A percentile compares a stretch with the other conserved stretches of the same genome.
Conservation (phyloP, 1,284 basidiomycete species). For the Trichosporon sp. region DNA sequence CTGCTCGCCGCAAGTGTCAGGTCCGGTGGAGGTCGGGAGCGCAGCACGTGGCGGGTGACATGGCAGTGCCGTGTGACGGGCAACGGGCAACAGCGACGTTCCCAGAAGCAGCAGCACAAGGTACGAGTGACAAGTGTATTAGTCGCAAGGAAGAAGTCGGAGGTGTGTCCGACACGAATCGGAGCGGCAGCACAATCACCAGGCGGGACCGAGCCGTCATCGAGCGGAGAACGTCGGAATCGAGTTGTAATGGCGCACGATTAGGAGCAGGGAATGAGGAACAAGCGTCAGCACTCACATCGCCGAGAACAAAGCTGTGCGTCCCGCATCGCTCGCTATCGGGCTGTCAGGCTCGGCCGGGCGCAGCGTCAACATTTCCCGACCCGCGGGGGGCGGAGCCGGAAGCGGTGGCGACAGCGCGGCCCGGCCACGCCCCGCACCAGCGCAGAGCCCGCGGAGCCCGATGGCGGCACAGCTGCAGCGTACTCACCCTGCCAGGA, state of each 20-base stretch:
- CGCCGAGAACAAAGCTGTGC: too few species aligned
- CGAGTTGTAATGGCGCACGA: not conserved
- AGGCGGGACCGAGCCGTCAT: not conserved
- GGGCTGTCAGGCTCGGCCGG: not conserved
- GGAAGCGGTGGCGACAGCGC: not conserved
- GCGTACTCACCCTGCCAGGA: slow-evolving; percentile 24
- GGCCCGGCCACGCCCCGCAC: not conserved
- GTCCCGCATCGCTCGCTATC: too few species aligned
- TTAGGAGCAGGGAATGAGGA: not conserved
- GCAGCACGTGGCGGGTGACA: not conserved
- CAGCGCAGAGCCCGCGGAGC: not conserved
- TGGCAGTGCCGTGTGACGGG: not conserved
- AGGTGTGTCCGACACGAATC: too few species aligned
- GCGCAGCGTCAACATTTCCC: not conserved
- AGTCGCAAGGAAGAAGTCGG: not conserved
- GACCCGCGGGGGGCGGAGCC: too few species aligned
- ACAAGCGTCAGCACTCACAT: not conserved
- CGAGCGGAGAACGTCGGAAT: not conserved
- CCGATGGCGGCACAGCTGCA: too few species aligned
- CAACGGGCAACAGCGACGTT: too few species aligned
- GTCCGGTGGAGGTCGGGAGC: not conserved
- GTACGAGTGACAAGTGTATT: not conserved
- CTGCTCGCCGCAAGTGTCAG: slow-evolving; percentile 49
- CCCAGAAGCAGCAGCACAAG: too few species aligned
- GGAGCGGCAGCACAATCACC: not conserved